phyloP scores from a whole-genome alignment of 148 eudicot species.

The Rheum nobile region DNA sequence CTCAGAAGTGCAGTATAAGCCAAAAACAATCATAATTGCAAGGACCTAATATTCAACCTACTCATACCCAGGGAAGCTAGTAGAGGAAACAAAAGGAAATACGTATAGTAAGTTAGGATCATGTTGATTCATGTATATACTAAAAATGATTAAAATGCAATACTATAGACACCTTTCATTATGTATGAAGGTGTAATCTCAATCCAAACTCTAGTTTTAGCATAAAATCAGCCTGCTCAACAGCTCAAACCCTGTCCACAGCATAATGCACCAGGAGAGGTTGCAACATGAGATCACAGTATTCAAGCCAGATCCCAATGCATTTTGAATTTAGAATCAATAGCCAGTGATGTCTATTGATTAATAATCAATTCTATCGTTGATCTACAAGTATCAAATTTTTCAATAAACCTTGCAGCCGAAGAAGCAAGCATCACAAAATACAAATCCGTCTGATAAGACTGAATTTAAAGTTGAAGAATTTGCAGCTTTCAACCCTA shows the following conservation, averaged over 20 bases:
- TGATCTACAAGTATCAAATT: too few relatives aligned
- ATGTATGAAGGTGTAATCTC: neutral
- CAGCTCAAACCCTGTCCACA: neutral
- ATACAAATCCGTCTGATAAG: neutral
- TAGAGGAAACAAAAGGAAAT: neutral
- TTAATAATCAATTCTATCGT: neutral
- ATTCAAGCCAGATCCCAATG: neutral
- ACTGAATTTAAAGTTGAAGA: neutral
- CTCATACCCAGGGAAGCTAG: neutral
- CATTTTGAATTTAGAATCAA: neutral
- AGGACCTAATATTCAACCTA: neutral
- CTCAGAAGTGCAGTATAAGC: neutral
- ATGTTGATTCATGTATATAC: neutral
- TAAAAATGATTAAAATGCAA: neutral
- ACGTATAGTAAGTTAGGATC: neutral
- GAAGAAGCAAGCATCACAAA: neutral
- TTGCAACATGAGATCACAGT: neutral
- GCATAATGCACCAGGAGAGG: neutral
- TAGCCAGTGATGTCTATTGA: neutral
- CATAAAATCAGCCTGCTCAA: neutral
- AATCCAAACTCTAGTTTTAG: neutral
- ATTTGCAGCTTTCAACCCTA: neutral
- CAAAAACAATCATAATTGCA: neutral
- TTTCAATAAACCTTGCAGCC: neutral
- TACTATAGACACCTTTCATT: neutral